These are phyloP conservation scores for Solidago caesia DNA, from an alignment of 129 eudicot species.

Conservation along the genomic window DNA sequence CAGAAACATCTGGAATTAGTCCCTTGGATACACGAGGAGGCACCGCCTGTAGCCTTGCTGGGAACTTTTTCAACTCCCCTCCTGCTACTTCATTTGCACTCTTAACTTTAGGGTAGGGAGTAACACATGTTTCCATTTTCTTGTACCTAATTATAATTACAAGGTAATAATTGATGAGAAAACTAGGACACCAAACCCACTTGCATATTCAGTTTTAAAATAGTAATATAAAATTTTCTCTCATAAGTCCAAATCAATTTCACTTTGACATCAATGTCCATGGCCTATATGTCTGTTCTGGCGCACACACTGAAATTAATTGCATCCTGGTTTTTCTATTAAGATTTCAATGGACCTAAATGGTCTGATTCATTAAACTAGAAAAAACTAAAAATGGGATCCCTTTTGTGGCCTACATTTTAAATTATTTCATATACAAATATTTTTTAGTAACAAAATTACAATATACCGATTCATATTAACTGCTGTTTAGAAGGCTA, in stretches of 20 bases:
- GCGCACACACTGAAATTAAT: not conserved
- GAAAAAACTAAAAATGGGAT: not conserved
- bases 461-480: too few species aligned
- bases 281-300: not conserved
- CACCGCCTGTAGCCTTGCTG: slow-evolving; percentile 70
- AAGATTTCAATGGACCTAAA: too few species aligned
- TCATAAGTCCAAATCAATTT: not conserved
- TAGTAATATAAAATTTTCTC: not conserved
- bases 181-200: not conserved
- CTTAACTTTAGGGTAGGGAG: slow-evolving; percentile 67
- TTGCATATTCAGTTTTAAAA: not conserved
- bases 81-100: slow-evolving; percentile 68
- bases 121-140: slow-evolving; percentile 78
- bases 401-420: not conserved
- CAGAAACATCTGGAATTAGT: slow-evolving; percentile 58
- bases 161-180: not conserved
- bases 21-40: slow-evolving; percentile 78
- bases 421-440: too few species aligned
- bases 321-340: not conserved
- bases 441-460: too few species aligned
- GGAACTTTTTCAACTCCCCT: slow-evolving; percentile 73
- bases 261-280: not conserved
- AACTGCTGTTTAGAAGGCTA: too few species aligned
- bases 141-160: slow-evolving; percentile 59
- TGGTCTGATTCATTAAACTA: too few species aligned